phyloP scores from a whole-genome alignment of 495 filamentous ascomycete genomes.

The Durotheca rogersii region DNA sequence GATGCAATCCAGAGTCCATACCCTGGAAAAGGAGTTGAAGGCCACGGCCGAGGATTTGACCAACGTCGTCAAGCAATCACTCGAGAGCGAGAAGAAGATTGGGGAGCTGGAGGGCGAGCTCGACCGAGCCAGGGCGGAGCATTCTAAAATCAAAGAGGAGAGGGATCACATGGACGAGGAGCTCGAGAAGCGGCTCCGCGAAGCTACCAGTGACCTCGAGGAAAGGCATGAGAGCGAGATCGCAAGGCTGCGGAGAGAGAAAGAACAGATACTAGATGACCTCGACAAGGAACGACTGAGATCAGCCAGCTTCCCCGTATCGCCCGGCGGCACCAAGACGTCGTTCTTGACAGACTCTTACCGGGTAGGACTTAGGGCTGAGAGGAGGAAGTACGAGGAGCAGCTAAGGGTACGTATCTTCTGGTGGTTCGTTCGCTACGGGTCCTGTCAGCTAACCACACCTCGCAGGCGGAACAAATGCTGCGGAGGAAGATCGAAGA shows the following conservation, averaged over 20 bases:
- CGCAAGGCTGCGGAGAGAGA: slow-evolving; percentile 34
- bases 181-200: slow-evolving; percentile 32
- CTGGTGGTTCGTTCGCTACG: neutral
- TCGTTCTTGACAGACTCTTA: slow-evolving; percentile 38
- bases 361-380: slow-evolving; percentile 44
- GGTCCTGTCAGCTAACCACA: slow-evolving; percentile 8
- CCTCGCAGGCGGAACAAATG: slow-evolving; percentile 48
- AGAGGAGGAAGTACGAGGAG: slow-evolving; percentile 54
- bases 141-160: slow-evolving; percentile 40
- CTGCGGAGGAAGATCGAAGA: slow-evolving; percentile 49
- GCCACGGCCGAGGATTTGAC: slow-evolving; percentile 85
- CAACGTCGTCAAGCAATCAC: slow-evolving; percentile 77
- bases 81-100: slow-evolving; percentile 84
- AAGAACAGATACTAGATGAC: slow-evolving; percentile 43
- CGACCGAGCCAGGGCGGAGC: slow-evolving; percentile 39
- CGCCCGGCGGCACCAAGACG: slow-evolving; percentile 31
- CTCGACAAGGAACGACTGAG: slow-evolving; percentile 47
- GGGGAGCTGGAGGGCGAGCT: slow-evolving; percentile 68
- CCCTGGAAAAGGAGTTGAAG: slow-evolving; percentile 75
- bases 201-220: slow-evolving; percentile 31
- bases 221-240: slow-evolving; percentile 41
- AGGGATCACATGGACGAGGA: slow-evolving; percentile 34
- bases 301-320: slow-evolving; percentile 20
- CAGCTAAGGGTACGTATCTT: slow-evolving; percentile 46
- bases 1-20: slow-evolving; percentile 59